These are phyloP conservation scores for Skeletonema potamos DNA, from an alignment of 108 stramenopile genomes.

Conservation along the genomic window DNA sequence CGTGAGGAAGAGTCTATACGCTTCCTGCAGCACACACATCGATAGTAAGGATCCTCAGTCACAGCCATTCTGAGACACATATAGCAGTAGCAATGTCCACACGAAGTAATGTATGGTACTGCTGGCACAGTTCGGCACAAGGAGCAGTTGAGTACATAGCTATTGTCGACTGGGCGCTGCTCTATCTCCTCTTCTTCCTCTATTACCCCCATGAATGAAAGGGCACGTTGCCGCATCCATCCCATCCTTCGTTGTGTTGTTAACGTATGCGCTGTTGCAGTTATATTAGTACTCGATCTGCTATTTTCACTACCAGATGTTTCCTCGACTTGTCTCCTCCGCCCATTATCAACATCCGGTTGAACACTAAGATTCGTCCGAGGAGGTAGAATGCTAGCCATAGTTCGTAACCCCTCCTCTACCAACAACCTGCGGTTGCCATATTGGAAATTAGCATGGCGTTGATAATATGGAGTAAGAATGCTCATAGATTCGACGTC, in stretches of 20 bases:
- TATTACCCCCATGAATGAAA: conserved; percentile 41
- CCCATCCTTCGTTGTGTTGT: background rate
- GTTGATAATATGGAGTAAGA: conserved; percentile 14
- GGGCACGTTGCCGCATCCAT: conserved; percentile 33
- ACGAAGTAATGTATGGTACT: conserved; percentile 44
- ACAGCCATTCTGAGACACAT: conserved; percentile 41
- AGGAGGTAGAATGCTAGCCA: conserved; percentile 30
- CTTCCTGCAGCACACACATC: conserved; percentile 34
- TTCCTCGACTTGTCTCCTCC: background rate
- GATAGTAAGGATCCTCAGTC: conserved; percentile 42
- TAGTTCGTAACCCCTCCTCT: conserved; percentile 36
- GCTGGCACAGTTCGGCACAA: conserved; percentile 33
- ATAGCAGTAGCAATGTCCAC: conserved; percentile 49
- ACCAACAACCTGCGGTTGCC: conserved; percentile 46
- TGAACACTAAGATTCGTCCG: conserved; percentile 1
- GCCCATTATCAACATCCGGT: background rate
- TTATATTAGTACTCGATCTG: background rate
- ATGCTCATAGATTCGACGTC: background rate
- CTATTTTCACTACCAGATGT: background rate
- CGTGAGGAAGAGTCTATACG: conserved; percentile 12
- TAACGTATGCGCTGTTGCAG: background rate
- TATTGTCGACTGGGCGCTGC: background rate
- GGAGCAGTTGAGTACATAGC: conserved; percentile 16
- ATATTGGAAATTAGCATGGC: conserved; percentile 52
- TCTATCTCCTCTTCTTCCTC: conserved; percentile 24